A percentile compares a stretch with the other conserved stretches of the same genome.
Conservation (phyloP, 495 filamentous ascomycete genomes). For the Xylaria scruposa region DNA sequence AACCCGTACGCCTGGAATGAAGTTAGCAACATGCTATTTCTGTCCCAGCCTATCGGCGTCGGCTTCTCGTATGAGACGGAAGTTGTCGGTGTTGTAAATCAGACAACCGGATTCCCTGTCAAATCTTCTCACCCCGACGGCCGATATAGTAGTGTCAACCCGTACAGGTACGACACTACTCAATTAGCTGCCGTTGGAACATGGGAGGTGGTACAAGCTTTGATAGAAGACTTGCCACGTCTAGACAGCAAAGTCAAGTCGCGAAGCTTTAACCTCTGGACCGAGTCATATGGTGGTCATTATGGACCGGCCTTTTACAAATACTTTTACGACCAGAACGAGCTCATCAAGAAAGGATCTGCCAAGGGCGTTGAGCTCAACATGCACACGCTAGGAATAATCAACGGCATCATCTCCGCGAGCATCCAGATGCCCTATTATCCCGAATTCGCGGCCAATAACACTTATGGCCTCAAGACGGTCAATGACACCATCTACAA, state of each 20-base stretch:
- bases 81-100: constrained; percentile 38
- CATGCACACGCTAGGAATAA: constrained; percentile 60
- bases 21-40: constrained; percentile 69
- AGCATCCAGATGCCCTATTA: constrained; percentile 70
- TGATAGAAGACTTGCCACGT: constrained; percentile 41
- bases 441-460: constrained; percentile 69
- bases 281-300: constrained; percentile 61
- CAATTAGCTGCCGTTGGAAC: constrained; percentile 55
- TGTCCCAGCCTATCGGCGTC: constrained; percentile 68
- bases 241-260: constrained; percentile 47
- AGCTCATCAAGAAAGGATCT: constrained; percentile 51
- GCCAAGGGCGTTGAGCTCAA: constrained; percentile 56
- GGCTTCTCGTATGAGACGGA: constrained; percentile 62
- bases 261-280: constrained; percentile 63
- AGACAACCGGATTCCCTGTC: constrained; percentile 34
- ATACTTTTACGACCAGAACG: constrained; percentile 64
- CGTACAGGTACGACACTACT: constrained; percentile 48
- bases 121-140: constrained; percentile 36
- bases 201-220: constrained; percentile 55
- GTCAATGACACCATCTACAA: constrained; percentile 56
- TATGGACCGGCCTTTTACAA: constrained; percentile 62
- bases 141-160: constrained; percentile 41
- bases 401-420: constrained; percentile 77
- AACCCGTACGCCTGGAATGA: constrained; percentile 71
- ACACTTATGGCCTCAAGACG: constrained; percentile 73